Evolutionary conservation across 2,329 filamentous ascomycete species (phyloP), one percentile per base, ranked within the genome.

Genomic region (Penicillium brasilianum): DNA sequence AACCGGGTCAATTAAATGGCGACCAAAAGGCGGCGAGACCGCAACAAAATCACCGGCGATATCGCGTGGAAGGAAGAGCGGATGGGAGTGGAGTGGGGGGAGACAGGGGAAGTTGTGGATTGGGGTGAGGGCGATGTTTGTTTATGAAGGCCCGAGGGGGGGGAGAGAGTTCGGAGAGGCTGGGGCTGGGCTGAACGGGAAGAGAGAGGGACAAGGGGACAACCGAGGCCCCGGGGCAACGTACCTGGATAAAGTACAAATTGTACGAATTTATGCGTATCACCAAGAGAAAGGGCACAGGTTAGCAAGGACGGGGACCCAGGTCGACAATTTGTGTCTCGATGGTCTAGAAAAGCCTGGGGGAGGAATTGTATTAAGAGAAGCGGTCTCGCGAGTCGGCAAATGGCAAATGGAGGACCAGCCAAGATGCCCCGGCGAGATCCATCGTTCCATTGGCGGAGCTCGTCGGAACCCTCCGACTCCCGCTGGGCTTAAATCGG

Each of bases 391-490:
- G 52, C 49, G n/a, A 36, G 25, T 63, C 59, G 61, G 62, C 55
- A 58, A 55, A 58, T 63, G 58, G 10, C 32, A 11, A 34, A 22
- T 14, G 13, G 18, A 39, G 14, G 37, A 28, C 3, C 25, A 28
- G 25, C 25, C 25, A 28, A 6, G 6, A 28, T 28, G 25, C 57
- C 44, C 57, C 64, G 65, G 64, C 64, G 60, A 68, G 57, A 63
- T 64, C 64, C 66, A 66, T 57, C 44, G 48, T 46, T 54, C 61
- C 50, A 65, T 61, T 61, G 57, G 61, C 55, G 41, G 63, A 59
- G 18, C 37, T 36, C 55, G 37, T 68, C 66, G 66, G 66, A 62
- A 64, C 54, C 61, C 61, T 55, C 65, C 63, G 65, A 66, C 54
- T n/a, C 30, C 50, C 49, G 49, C n/a, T n/a, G n/a, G n/a, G n/a